Evolutionary conservation across 139 green algal genomes (phyloP).

Genomic region (Chlorella sp.): DNA sequence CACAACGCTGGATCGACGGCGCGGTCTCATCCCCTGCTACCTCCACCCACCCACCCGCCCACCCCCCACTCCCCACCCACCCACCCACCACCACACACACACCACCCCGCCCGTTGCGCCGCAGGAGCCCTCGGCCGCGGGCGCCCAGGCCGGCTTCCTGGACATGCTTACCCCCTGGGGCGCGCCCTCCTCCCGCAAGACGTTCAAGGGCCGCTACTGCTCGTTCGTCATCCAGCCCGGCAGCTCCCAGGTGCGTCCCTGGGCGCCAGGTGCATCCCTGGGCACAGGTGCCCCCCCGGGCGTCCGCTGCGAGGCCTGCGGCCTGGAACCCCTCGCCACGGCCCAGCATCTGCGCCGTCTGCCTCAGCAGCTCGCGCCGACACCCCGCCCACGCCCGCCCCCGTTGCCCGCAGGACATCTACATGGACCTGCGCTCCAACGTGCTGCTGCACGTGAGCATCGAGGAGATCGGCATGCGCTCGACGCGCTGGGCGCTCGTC

Average conservation of each 20-base stretch:
- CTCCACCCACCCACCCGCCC: not conserved
- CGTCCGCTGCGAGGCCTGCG: too few species aligned
- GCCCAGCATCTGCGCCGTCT: too few species aligned
- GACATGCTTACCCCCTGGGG: slow-evolving; percentile 3
- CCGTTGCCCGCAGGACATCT: slow-evolving; percentile 41
- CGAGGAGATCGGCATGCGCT: slow-evolving; percentile 53
- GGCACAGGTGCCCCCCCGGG: too few species aligned
- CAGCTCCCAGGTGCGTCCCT: slow-evolving; percentile 18
- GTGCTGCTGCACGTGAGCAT: slow-evolving; percentile 58
- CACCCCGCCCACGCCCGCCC: not conserved
- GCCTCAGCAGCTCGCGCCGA: too few species aligned
- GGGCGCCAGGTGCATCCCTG: too few species aligned
- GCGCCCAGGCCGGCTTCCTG: slow-evolving; percentile 4
- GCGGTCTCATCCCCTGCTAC: not conserved
- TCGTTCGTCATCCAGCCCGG: slow-evolving; percentile 33
- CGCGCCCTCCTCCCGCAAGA: not conserved
- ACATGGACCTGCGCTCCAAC: slow-evolving; percentile 62
- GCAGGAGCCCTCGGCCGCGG: not conserved
- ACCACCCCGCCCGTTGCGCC: not conserved
- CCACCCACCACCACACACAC: not conserved
- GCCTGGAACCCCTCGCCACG: too few species aligned
- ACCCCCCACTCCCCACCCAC: not conserved
- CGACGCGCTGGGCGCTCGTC: slow-evolving; percentile 47
- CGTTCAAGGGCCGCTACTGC: slow-evolving; percentile 25
- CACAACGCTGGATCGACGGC: too few species aligned